These are phyloP conservation scores for Liriodendron chinense DNA, from an alignment of 164 flowering plant genomes.

Conservation along the genomic window DNA sequence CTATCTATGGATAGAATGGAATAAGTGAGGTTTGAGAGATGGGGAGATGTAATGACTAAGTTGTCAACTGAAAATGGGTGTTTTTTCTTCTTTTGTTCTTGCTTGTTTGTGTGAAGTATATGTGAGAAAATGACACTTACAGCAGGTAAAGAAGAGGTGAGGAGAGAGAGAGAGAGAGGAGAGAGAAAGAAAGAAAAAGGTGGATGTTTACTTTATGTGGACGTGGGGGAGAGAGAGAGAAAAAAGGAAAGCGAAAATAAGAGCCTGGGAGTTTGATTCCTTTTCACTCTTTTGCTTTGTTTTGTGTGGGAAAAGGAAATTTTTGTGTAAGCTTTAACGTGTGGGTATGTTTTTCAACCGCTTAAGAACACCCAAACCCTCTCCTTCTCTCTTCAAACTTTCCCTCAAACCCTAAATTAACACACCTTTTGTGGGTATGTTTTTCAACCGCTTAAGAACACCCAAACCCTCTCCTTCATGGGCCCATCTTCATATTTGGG, in stretches of 20 bases:
- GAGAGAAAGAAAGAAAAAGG: constrained; percentile 12
- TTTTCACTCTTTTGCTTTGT: constrained; percentile 28
- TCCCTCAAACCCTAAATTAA: constrained; percentile 22
- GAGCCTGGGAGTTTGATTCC: constrained; percentile 30
- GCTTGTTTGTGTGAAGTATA: constrained; percentile 78
- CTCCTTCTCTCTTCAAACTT: constrained; percentile 20
- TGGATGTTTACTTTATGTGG: not conserved
- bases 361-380: constrained; percentile 11
- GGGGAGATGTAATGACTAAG: constrained; percentile 6
- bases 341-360: constrained; percentile 39
- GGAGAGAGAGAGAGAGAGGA: constrained; percentile 19
- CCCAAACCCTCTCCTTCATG: constrained; percentile 13
- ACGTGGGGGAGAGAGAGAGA: constrained; percentile 5
- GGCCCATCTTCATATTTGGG: no score
- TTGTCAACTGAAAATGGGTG: not conserved
- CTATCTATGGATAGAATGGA: not conserved
- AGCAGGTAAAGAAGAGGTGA: constrained; percentile 22
- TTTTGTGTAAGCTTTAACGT: constrained; percentile 34
- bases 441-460: constrained; percentile 32
- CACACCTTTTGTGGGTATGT: constrained; percentile 21
- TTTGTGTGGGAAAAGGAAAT: constrained; percentile 23
- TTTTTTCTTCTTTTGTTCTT: constrained; percentile 37
- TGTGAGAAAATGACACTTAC: constrained; percentile 90
- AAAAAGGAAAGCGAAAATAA: constrained; percentile 8
- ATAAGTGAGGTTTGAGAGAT: constrained; percentile 6